phyloP scores from a whole-genome alignment of 2,329 filamentous ascomycete species.

The Aspergillus fumigatiaffinis region DNA sequence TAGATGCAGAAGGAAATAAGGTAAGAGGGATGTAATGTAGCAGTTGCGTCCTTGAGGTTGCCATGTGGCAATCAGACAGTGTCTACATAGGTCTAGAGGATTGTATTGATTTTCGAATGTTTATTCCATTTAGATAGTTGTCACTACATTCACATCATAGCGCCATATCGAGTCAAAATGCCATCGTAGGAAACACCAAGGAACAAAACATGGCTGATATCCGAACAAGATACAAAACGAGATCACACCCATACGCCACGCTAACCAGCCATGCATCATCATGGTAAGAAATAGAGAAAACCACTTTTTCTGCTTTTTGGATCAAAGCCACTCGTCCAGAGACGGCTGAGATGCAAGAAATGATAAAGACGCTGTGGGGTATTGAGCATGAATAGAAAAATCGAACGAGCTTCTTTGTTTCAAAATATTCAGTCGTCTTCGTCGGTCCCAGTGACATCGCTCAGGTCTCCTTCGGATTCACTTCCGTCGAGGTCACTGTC shows the following conservation, averaged over 20 bases:
- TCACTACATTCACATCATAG: neutral
- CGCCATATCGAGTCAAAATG: neutral
- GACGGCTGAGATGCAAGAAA: neutral
- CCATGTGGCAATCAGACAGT: no score
- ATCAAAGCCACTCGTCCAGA: neutral
- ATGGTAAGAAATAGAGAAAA: neutral
- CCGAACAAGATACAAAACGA: constrained; percentile 4
- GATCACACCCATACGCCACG: constrained; percentile 21
- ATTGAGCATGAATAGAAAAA: neutral
- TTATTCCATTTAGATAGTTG: neutral
- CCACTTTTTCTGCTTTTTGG: constrained; percentile 7
- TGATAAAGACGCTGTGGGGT: neutral
- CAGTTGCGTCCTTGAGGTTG: no score
- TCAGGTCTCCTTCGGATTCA: constrained; percentile 30
- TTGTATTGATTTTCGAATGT: neutral
- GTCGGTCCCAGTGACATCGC: constrained; percentile 42
- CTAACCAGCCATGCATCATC: constrained; percentile 10
- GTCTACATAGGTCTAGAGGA: no score
- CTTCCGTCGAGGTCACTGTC: constrained; percentile 34
- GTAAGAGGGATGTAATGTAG: no score
- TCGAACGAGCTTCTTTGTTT: neutral
- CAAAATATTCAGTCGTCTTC: constrained; percentile 30
- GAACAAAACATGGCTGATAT: neutral
- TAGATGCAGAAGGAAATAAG: no score
- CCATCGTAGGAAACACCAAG: neutral